Percentiles rank a stretch among this genome's conserved stretches.
phyloP scores from a whole-genome alignment of 306 rosid genomes.

The Fragaria vesca region DNA sequence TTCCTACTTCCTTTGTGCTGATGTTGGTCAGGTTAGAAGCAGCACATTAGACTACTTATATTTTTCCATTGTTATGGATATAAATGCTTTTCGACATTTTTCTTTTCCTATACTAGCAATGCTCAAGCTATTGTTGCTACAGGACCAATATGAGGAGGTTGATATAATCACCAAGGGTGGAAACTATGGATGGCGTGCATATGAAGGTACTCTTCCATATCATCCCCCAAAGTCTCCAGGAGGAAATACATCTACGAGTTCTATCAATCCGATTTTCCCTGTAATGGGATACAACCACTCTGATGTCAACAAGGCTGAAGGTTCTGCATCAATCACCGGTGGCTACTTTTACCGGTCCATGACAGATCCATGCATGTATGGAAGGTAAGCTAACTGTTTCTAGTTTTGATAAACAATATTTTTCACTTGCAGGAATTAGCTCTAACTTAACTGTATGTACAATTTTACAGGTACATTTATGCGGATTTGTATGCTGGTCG shows the following conservation, averaged over 20 bases:
- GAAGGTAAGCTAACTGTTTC: conserved; percentile 23
- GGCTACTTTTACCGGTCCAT: conserved; percentile 37
- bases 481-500: conserved; percentile 37
- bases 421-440: background rate
- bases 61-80: background rate
- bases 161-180: conserved; percentile 40
- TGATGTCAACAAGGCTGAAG: conserved; percentile 25
- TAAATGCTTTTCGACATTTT: background rate
- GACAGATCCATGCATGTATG: conserved; percentile 40
- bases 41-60: background rate
- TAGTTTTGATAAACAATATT: background rate
- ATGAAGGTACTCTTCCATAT: conserved; percentile 29
- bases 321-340: conserved; percentile 36
- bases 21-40: conserved; percentile 37
- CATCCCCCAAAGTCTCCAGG: conserved; percentile 28
- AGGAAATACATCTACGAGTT: conserved; percentile 24
- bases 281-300: conserved; percentile 42
- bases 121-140: background rate
- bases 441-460: background rate
- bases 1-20: conserved; percentile 42
- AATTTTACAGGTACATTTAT: conserved; percentile 33
- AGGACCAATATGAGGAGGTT: conserved; percentile 37
- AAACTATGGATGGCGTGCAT: conserved; percentile 39
- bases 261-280: conserved; percentile 29
- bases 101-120: background rate